Conservation (phyloP, 2,329 filamentous ascomycete species). For the Venturia aucupariae region DNA sequence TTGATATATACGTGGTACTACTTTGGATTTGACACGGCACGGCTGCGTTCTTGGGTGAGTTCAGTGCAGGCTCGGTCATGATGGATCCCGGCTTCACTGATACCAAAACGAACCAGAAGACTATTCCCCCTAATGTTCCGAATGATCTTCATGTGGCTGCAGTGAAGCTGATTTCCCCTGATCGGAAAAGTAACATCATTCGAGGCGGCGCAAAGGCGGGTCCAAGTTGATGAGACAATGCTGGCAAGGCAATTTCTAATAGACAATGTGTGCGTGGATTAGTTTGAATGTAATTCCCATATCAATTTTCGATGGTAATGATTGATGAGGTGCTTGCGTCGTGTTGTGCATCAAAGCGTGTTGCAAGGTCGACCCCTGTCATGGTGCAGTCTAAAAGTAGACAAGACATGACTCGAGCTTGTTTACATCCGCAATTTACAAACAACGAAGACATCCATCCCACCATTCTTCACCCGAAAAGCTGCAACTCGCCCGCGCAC, state of each 20-base stretch:
- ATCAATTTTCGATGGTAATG: neutral
- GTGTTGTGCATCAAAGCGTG: neutral
- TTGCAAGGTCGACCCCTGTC: no score
- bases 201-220: neutral
- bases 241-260: no score
- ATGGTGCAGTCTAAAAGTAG: no score
- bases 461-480: neutral
- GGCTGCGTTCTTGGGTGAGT: neutral
- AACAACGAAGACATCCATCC: neutral
- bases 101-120: neutral
- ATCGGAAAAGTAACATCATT: neutral
- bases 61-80: neutral
- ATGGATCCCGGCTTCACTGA: neutral
- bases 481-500: neutral
- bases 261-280: neutral
- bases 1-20: neutral
- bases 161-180: neutral
- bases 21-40: neutral
- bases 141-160: neutral
- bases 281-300: neutral
- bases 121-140: neutral
- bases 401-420: neutral
- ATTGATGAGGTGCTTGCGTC: no score
- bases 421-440: neutral
- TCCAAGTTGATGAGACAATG: no score